These are phyloP conservation scores for Cyclanthera cordifolia DNA, from an alignment of 306 rosid genomes.

Conservation along the genomic window DNA sequence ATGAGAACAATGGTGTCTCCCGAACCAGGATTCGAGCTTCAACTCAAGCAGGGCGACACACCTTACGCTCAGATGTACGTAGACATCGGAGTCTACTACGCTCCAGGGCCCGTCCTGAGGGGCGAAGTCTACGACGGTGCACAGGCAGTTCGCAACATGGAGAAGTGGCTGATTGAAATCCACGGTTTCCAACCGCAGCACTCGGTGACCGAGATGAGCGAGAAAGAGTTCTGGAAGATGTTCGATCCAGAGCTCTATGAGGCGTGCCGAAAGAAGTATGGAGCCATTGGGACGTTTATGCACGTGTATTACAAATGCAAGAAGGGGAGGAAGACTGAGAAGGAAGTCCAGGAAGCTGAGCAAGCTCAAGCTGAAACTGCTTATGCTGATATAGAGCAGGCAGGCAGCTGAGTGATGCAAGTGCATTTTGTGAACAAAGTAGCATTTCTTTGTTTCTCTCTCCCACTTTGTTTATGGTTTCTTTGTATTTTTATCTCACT, in stretches of 20 bases:
- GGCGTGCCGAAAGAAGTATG: conserved; percentile 59
- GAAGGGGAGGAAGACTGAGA: conserved; percentile 97
- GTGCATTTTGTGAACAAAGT: not conserved
- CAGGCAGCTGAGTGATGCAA: conserved; percentile 34
- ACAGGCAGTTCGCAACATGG: conserved; percentile 70
- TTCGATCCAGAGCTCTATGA: conserved; percentile 79
- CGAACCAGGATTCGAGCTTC: conserved; percentile 86
- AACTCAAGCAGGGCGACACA: conserved; percentile 86
- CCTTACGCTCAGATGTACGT: conserved; percentile 78
- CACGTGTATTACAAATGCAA: conserved; percentile 91
- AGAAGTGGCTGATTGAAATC: conserved; percentile 75
- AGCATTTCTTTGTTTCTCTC: conserved; percentile 13
- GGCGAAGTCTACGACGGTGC: conserved; percentile 85
- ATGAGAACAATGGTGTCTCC: conserved; percentile 65
- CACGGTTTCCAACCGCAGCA: conserved; percentile 91
- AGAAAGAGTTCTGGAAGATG: conserved; percentile 92
- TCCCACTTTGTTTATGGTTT: not conserved
- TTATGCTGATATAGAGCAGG: conserved; percentile 58
- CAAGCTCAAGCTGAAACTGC: conserved; percentile 75
- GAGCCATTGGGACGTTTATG: conserved; percentile 90
- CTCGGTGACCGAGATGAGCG: conserved; percentile 78
- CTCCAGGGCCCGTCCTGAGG: conserved; percentile 87
- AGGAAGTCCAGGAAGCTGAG: conserved; percentile 94
- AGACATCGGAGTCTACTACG: conserved; percentile 83
- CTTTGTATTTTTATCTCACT: not conserved